Base-by-base conservation (phyloP, 2,329 filamentous ascomycete genomes). In the Pseudogymnoascus destructans region DNA sequence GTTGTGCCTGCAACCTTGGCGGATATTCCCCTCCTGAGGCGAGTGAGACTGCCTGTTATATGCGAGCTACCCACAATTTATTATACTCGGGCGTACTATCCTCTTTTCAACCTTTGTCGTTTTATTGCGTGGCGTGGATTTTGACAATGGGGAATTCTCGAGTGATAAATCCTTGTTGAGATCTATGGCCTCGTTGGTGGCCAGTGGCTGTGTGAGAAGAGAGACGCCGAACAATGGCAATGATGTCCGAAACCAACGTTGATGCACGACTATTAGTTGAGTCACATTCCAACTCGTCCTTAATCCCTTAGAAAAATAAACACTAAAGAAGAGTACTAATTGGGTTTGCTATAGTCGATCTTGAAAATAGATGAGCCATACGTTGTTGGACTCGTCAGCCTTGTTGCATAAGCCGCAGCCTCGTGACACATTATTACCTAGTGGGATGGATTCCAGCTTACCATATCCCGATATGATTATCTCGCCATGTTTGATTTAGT, bases 351-450 rank as follows among this genome's bases (percentile, higher is more conserved):
- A 52, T 25, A 30, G 46, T n/a, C 46, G 23, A 49, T 27, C 8
- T 52, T 30, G 46, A 6, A 30, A 52, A 25, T 25, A 15, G 42
- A 49, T 27, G 42, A 27, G 21, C 13, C n/a, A 5, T 25, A 30
- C 23, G 25, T 11, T 30, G 23, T 52, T 52, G 46, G 23, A 52
- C 9, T 52, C 5, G 13, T 52, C 46, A 52, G 46, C 46, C 46
- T 52, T 52, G 46, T 52, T 9, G 21, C 9, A 52, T n/a, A n/a
- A 15, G 25, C n/a, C 46, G 5, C n/a, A 52, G 46, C 46, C 46
- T 52, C 42, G 30, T 52, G 46, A 30, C 46, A 52, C 25, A 17
- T 52, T 52, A 52, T 30, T 52, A 52, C 25, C 46, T 25, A 52
- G n/a, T 11, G 25, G 46, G n/a, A 52, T 27, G 46, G 25, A 17